Evolutionary conservation across 106 monocot genomes (phyloP).

Genomic region (Vanilla planifolia): DNA sequence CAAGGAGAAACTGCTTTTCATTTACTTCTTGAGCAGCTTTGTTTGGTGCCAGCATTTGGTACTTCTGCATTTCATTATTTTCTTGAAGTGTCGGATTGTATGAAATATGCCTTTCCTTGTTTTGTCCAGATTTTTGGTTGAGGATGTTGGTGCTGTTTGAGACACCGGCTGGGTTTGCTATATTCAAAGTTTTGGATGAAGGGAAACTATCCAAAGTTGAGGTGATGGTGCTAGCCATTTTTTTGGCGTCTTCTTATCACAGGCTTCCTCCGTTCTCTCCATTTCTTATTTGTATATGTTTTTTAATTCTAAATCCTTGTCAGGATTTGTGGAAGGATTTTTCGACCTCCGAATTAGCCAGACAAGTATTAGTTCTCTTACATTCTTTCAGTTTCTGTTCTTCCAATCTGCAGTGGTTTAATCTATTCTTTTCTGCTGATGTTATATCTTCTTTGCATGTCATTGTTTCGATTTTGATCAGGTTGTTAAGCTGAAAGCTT

Average conservation of each 20-base stretch:
- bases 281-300: not conserved
- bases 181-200: constrained; percentile 28
- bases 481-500: constrained; percentile 87
- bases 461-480: constrained; percentile 12
- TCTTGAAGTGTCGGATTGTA: no score
- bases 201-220: constrained; percentile 27
- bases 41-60: no score
- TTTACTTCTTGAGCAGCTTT: no score
- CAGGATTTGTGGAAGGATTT: constrained; percentile 92
- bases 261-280: not conserved
- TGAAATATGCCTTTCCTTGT: no score
- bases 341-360: constrained; percentile 48
- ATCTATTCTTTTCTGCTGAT: not conserved
- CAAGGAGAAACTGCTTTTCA: no score
- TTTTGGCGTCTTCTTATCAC: not conserved
- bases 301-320: constrained; percentile 2
- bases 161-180: constrained; percentile 26
- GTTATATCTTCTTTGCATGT: not conserved
- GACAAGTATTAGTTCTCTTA: constrained; percentile 35
- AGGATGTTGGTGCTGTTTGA: constrained; percentile 27
- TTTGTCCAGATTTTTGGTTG: not conserved
- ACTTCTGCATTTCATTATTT: no score
- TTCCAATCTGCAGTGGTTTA: not conserved
- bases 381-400: not conserved
- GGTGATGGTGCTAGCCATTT: not conserved